Base-by-base conservation (phyloP, 148 eudicot species). In the Camellia granthamiana region DNA sequence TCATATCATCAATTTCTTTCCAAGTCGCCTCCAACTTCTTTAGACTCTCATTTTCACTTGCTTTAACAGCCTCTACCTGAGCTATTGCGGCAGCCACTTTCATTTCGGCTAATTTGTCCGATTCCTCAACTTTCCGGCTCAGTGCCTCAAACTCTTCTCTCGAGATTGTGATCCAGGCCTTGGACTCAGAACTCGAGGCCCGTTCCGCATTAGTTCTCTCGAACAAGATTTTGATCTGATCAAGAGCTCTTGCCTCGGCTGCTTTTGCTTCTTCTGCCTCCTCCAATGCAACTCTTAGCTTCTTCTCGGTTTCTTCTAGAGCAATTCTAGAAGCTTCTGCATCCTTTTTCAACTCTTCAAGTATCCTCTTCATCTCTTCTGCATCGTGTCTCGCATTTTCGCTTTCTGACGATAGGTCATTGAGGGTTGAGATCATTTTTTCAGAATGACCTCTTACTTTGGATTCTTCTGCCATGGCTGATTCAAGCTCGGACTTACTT, bases 71-170 rank as follows among this genome's bases (percentile, higher is more conserved):
- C 70, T 91, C 98, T 23, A 88, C 94, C 79, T 92, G 94, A 61
- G 98, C 94, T 86, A 90, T 80, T 38, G 93, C 98, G 80, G 98
- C 97, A 44, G 84, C 92, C 70, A 94, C 94, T 85, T 86, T 91
- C 87, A 90, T 87, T 43, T 85, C 94, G 10, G 92, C 86, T 46
- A 92, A 78, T 51, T 84, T 88, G 55, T 88, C 87, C 0, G 94
- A 87, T 77, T 91, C 98, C 67, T 88, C 93, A 18, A 85, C 94
- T 76, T 94, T 94, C 76, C 88, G 67, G 81, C 87, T 94, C 78
- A 91, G 85, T 7, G 92, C 87, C 81, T 90, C 87, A 59, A 85
- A 85, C 77, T 94, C 94, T 56, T 92, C 94, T 82, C 83, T 86
- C 0, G 97, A 92, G 15, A 92, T 82, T 4, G 88, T 84, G 64